phyloP scores from a whole-genome alignment of 495 filamentous ascomycete genomes.

The Parathielavia appendiculata region DNA sequence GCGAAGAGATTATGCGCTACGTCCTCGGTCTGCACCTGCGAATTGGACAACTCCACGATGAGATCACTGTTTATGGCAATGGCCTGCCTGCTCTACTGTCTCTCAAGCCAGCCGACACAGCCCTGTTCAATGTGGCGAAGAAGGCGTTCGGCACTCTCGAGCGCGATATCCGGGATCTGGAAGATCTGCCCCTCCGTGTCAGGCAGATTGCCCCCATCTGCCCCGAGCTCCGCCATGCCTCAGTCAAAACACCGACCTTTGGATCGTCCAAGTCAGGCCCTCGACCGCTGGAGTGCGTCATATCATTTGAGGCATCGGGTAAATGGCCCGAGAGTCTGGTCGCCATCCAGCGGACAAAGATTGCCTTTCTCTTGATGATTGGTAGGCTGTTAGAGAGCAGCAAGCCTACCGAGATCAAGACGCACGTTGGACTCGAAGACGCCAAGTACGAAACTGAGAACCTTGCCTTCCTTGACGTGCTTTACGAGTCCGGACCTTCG shows the following conservation, averaged over 20 bases:
- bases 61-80: conserved; percentile 57
- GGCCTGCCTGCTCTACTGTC: conserved; percentile 54
- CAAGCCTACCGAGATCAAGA: conserved; percentile 47
- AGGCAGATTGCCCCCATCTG: conserved; percentile 69
- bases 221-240: conserved; percentile 67
- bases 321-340: conserved; percentile 89
- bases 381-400: conserved; percentile 58
- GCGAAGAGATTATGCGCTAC: conserved; percentile 73
- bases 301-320: conserved; percentile 89
- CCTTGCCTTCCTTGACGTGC: conserved; percentile 74
- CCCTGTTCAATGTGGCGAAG: conserved; percentile 48
- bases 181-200: conserved; percentile 74
- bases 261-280: conserved; percentile 34
- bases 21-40: conserved; percentile 60
- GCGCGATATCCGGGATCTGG: conserved; percentile 64
- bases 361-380: conserved; percentile 84
- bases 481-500: conserved; percentile 60
- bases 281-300: conserved; percentile 55
- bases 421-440: conserved; percentile 77
- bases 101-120: conserved; percentile 37
- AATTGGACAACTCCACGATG: conserved; percentile 38
- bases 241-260: conserved; percentile 49
- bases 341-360: conserved; percentile 89
- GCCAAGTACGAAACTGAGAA: conserved; percentile 61
- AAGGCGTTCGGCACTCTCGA: conserved; percentile 65